Evolutionary conservation across 2,329 filamentous ascomycete genomes (phyloP).

Genomic region (Pestalotiopsis sp.): DNA sequence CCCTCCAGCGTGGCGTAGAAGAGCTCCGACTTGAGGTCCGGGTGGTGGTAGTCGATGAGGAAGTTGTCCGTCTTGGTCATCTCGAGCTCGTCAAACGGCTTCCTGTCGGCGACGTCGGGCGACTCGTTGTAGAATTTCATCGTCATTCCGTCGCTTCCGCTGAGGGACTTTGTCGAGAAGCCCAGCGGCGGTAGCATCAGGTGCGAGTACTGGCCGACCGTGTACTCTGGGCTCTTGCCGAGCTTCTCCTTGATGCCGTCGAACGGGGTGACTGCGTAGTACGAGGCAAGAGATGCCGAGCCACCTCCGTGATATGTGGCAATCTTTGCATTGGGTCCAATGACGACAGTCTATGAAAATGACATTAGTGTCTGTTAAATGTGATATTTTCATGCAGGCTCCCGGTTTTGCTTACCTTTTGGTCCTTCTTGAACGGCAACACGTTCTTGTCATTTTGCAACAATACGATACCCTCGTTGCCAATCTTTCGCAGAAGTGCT

Average conservation of each 20-base stretch:
- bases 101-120: constrained; percentile 44
- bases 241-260: constrained; percentile 63
- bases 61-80: constrained; percentile 49
- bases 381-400: background rate
- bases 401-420: constrained; percentile 41
- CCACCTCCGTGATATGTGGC: constrained; percentile 64
- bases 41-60: constrained; percentile 51
- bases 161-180: constrained; percentile 46
- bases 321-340: constrained; percentile 59
- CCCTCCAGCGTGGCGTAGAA: constrained; percentile 66
- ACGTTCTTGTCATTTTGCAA: constrained; percentile 69
- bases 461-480: constrained; percentile 69
- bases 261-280: constrained; percentile 71
- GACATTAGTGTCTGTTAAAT: background rate
- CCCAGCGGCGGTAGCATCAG: constrained; percentile 63
- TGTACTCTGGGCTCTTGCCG: constrained; percentile 44
- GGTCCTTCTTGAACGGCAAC: constrained; percentile 63
- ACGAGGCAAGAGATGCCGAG: constrained; percentile 59
- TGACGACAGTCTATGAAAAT: constrained; percentile 43
- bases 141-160: constrained; percentile 57
- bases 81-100: constrained; percentile 50
- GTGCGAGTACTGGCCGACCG: constrained; percentile 64
- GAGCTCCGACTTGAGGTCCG: constrained; percentile 48
- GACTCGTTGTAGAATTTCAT: constrained; percentile 62
- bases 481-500: constrained; percentile 63